These are phyloP conservation scores for Saitozyma sp. DNA, from an alignment of 768 basidiomycete species.

Conservation along the genomic window DNA sequence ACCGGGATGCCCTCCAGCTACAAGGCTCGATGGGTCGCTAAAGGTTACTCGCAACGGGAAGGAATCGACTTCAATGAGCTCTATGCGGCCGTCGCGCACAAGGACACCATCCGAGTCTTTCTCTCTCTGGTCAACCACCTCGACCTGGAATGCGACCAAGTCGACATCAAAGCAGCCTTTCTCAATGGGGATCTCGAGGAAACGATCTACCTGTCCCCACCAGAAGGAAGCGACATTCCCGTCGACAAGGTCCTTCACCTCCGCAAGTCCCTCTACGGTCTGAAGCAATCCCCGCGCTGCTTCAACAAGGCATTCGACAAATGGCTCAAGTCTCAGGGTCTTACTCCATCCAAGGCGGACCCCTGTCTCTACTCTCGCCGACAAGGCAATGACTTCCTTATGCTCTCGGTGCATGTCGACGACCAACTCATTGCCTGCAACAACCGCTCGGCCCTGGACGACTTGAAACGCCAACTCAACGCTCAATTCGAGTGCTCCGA, in stretches of 20 bases:
- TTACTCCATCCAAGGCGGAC: slow-evolving; percentile 10
- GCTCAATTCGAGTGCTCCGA: background rate
- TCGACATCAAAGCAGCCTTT: slow-evolving; percentile 28
- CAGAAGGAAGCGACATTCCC: slow-evolving; percentile 7
- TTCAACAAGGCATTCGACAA: slow-evolving; percentile 17
- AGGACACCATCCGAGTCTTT: slow-evolving; percentile 4
- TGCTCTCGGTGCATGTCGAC: slow-evolving; percentile 14
- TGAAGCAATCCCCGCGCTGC: slow-evolving; percentile 12
- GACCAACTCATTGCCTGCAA: slow-evolving; percentile 13
- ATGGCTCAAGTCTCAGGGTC: slow-evolving; percentile 10
- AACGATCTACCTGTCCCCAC: slow-evolving; percentile 10
- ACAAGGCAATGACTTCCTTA: background rate
- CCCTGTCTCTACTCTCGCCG: slow-evolving; percentile 9
- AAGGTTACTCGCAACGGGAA: slow-evolving; percentile 16
- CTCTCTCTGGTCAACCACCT: slow-evolving; percentile 6
- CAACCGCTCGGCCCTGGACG: background rate
- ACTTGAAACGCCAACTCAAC: background rate
- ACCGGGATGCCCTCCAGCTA: slow-evolving; percentile 7
- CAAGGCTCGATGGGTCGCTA: slow-evolving; percentile 27
- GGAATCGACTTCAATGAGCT: slow-evolving; percentile 12
- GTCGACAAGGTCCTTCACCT: slow-evolving; percentile 6
- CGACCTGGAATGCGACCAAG: slow-evolving; percentile 20
- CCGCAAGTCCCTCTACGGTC: slow-evolving; percentile 17
- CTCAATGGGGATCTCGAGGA: slow-evolving; percentile 25
- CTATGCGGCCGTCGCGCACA: slow-evolving; percentile 7